phyloP scores from a whole-genome alignment of 495 filamentous ascomycete species.

The Podospora comata region DNA sequence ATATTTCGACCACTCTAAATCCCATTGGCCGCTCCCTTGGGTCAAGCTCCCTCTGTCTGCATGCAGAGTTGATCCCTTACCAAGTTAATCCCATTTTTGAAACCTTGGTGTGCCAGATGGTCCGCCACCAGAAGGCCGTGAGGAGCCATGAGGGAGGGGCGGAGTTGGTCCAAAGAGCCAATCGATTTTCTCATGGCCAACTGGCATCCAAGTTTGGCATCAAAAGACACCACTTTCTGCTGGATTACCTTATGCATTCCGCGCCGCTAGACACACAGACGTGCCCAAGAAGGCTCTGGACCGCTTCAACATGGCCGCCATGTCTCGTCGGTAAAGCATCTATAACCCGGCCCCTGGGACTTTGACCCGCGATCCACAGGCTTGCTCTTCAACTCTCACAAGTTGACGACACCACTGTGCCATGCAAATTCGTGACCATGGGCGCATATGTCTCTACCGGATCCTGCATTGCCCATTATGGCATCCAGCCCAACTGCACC shows the following conservation, averaged over 20 bases:
- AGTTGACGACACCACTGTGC: background rate
- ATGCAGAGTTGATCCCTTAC: constrained; percentile 4
- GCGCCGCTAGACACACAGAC: background rate
- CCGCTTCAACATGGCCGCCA: background rate
- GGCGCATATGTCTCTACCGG: constrained; percentile 18
- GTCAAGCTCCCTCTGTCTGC: background rate
- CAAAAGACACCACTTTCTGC: background rate
- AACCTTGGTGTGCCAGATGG: background rate
- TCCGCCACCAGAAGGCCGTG: background rate
- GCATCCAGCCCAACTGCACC: constrained; percentile 16
- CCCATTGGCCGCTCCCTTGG: constrained; percentile 32
- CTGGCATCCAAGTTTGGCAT: background rate
- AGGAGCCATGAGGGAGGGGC: background rate
- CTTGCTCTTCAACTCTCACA: background rate
- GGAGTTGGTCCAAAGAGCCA: background rate
- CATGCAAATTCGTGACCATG: constrained; percentile 13
- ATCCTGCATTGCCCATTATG: constrained; percentile 10
- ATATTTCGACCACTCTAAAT: constrained; percentile 14
- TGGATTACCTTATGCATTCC: constrained; percentile 1
- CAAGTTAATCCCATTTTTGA: background rate
- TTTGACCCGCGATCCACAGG: too few relatives aligned
- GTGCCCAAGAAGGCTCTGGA: background rate
- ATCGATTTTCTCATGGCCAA: background rate
- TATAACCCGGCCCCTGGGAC: background rate
- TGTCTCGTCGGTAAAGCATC: background rate